Percentiles rank a stretch among this genome's conserved stretches.
Evolutionary conservation across 2,329 filamentous ascomycete genomes (phyloP).

Genomic region (Monosporascus sp.): DNA sequence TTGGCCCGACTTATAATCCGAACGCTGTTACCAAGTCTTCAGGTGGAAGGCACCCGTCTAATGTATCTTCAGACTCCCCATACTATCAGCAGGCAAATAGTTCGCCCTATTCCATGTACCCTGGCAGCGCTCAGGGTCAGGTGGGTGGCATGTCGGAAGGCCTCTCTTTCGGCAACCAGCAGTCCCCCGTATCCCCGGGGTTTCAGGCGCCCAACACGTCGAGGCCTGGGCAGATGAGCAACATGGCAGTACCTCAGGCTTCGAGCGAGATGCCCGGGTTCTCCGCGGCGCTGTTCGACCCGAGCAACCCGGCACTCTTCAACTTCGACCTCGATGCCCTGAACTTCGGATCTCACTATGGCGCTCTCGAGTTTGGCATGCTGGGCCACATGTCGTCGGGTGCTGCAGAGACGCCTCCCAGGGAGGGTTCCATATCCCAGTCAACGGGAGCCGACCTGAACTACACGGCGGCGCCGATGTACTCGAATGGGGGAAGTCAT

Average conservation of each 20-base stretch:
- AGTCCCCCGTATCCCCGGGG: conserved; percentile 69
- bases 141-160: conserved; percentile 42
- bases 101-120: conserved; percentile 47
- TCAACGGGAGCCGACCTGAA: conserved; percentile 31
- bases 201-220: conserved; percentile 56
- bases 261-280: conserved; percentile 46
- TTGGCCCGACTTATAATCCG: conserved; percentile 66
- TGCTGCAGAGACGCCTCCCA: conserved; percentile 71
- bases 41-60: conserved; percentile 44
- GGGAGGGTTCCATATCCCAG: conserved; percentile 50
- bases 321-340: conserved; percentile 93
- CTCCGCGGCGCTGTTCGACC: conserved; percentile 68
- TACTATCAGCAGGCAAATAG: conserved; percentile 45
- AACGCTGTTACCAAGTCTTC: conserved; percentile 41
- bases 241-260: conserved; percentile 44
- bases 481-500: conserved; percentile 45
- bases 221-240: conserved; percentile 35
- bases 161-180: conserved; percentile 57
- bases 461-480: conserved; percentile 42
- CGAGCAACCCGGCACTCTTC: conserved; percentile 86
- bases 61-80: conserved; percentile 40
- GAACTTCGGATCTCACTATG: conserved; percentile 95
- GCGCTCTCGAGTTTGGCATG: conserved; percentile 92
- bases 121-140: conserved; percentile 37
- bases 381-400: conserved; percentile 94